Conservation (phyloP, 2,329 filamentous ascomycete genomes). For the Fusarium pseudoanthophilum region DNA sequence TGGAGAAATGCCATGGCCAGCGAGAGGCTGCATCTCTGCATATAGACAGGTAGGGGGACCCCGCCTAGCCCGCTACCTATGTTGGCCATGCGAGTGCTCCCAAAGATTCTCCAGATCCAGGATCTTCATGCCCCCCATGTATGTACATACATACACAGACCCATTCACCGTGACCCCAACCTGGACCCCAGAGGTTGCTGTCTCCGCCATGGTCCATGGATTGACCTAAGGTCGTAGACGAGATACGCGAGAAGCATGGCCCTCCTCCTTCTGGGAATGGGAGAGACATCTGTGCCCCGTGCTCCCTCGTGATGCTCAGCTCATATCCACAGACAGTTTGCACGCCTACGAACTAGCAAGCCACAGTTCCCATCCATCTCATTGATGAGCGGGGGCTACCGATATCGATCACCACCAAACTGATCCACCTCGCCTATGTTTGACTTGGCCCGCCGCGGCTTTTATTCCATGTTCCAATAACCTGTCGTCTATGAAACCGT, state of each 20-base stretch:
- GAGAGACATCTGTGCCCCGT: slow-evolving; percentile 33
- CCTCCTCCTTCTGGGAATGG: slow-evolving; percentile 14
- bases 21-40: slow-evolving; percentile 24
- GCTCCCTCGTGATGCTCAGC: slow-evolving; percentile 39
- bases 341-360: slow-evolving; percentile 37
- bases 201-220: slow-evolving; percentile 28
- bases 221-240: slow-evolving; percentile 31
- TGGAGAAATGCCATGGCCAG: slow-evolving; percentile 25
- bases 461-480: slow-evolving; percentile 17
- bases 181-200: slow-evolving; percentile 31
- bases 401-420: slow-evolving; percentile 32
- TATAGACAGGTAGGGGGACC: slow-evolving; percentile 14
- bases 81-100: slow-evolving; percentile 28
- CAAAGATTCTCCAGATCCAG: slow-evolving; percentile 24
- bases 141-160: slow-evolving; percentile 6
- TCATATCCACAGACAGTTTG: slow-evolving; percentile 25
- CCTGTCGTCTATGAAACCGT: slow-evolving; percentile 18
- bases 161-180: slow-evolving; percentile 35
- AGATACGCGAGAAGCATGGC: slow-evolving; percentile 45
- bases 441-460: slow-evolving; percentile 30
- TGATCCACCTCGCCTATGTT: slow-evolving; percentile 34
- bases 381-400: slow-evolving; percentile 8
- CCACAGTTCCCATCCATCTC: slow-evolving; percentile 27
- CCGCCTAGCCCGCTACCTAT: slow-evolving; percentile 7
- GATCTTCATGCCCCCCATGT: slow-evolving; percentile 28